Evolutionary conservation across 2,329 filamentous ascomycete genomes (phyloP), one percentile per base, ranked within the genome.

Genomic region (Cercospora canescens): DNA sequence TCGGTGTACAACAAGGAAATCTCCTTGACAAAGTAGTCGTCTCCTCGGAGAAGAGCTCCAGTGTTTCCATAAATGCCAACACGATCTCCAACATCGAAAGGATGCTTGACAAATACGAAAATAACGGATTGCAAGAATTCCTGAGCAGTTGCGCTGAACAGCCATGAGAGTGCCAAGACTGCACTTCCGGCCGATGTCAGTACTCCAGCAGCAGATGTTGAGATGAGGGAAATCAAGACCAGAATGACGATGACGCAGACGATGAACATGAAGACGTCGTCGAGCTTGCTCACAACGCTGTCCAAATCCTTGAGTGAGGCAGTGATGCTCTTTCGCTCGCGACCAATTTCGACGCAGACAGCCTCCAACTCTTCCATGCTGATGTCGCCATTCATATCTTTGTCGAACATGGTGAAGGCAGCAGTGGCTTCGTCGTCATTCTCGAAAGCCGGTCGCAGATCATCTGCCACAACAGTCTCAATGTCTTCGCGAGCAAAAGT

Each of bases 71-170:
- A 97, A 21, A 98, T 87, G 1, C 91, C 92, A 6, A 98, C 92
- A 73, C 94, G 89, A 77, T 98, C 94, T 62, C 94, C 94, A 4
- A 97, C 94, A 78, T 98, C 94, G 73, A 97, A 98, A 0, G 94
- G 94, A 77, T 98, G 94, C 82, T 97, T 97, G 80, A 97, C 90
- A 73, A 97, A 97, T 71, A 97, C 94, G 76, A 97, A 97, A 72
- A 97, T 91, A 75, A 94, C 88, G 9, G 93, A 97, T 80, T 97
- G 93, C 2, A 97, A 83, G 72, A 98, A 97, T 76, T 98, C 94
- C 76, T 97, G 93, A 0, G 94, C 94, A 0, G 94, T 97, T 0
- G 92, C 91, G 67, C 93, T 92, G 72, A 98, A 92, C 63, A 97
- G 84, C 94, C 94, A 98, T 0, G 93, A 94, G 1, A 97, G 84